Conservation (phyloP, 116 monocot genomes). For the Zostera marina region DNA sequence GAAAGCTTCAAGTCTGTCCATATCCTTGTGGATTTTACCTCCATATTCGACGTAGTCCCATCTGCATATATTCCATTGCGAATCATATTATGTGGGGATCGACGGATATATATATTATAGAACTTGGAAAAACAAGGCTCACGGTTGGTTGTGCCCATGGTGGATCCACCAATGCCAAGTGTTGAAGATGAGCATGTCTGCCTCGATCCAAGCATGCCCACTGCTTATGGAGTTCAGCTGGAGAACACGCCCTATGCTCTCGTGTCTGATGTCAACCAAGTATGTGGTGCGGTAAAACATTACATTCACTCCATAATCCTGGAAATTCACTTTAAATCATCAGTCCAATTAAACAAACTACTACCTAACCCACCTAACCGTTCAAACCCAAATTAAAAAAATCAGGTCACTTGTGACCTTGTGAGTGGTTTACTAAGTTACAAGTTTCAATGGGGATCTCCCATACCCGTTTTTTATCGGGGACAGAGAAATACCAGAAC, state of each 20-base stretch:
- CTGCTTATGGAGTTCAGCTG: slow-evolving; percentile 41
- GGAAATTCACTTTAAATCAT: neutral
- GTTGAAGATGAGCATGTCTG: slow-evolving; percentile 59
- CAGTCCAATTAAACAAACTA: neutral
- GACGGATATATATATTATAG: neutral
- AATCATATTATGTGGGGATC: no score
- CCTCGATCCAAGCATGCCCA: slow-evolving; percentile 36
- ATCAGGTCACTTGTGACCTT: no score
- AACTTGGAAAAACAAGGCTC: neutral
- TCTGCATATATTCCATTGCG: slow-evolving; percentile 17
- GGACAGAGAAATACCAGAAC: no score
- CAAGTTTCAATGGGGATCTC: no score
- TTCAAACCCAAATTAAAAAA: no score
- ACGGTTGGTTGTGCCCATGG: slow-evolving; percentile 53
- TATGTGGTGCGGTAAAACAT: slow-evolving; percentile 34
- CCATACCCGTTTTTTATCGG: no score
- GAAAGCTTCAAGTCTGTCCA: slow-evolving; percentile 68
- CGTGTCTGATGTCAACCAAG: slow-evolving; percentile 52
- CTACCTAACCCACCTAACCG: neutral
- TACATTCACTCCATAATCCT: slow-evolving; percentile 42
- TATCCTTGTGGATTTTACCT: slow-evolving; percentile 34
- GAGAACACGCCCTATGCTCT: slow-evolving; percentile 38
- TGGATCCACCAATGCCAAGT: slow-evolving; percentile 93
- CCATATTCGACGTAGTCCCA: slow-evolving; percentile 89
- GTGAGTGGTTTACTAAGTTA: no score